Evolutionary conservation across 306 rosid genomes (phyloP), one percentile per base, ranked within the genome.

Genomic region (Carpinus viminea): DNA sequence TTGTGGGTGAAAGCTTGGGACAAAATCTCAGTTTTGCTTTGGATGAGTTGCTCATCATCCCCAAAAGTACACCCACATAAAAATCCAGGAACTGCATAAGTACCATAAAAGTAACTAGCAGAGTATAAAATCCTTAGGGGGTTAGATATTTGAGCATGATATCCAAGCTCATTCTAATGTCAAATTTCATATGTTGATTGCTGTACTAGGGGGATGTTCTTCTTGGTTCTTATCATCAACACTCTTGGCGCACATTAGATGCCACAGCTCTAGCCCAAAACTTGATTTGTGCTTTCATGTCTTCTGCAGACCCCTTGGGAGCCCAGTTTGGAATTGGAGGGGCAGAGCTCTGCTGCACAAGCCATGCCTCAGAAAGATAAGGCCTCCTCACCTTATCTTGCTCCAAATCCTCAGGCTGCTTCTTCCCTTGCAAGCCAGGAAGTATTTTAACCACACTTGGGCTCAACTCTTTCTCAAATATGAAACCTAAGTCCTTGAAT

Each of bases 231-330:
- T 38, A 3, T 21, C 21, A 45, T 86, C 75, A 88, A 51, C 92
- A 88, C 70, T 90, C 87, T 50, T 85, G 81, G 77, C 83, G 89
- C 36, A 92, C 88, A 61, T 93, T 90, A 31, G 96, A 87, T 21
- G 97, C 98, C 73, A 95, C 97, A 81, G 93, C 66, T 87, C 90
- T 88, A 61, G 97, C 98, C 98, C 98, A 95, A 78, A 88, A 91
- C 87, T 86, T 95, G 87, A 95, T 91, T 31, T 90, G 90, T 74
- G 88, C 85, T 84, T 95, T 92, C 88, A 90, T 83, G 77, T 92
- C 89, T 75, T 84, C 78, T 16, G 89, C 31, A 74, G 97, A 91
- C n/a, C 74, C 79, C 13, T 74, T 72, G 53, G 81, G 20, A 53
- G 74, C 86, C 88, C 90, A 90, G 54, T 79, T 90, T 73, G 98